Percentiles rank a stretch among this genome's conserved stretches.
These are phyloP conservation scores for Cladosporium sp. DNA, from an alignment of 2,329 filamentous ascomycete species.

Conservation along the genomic window DNA sequence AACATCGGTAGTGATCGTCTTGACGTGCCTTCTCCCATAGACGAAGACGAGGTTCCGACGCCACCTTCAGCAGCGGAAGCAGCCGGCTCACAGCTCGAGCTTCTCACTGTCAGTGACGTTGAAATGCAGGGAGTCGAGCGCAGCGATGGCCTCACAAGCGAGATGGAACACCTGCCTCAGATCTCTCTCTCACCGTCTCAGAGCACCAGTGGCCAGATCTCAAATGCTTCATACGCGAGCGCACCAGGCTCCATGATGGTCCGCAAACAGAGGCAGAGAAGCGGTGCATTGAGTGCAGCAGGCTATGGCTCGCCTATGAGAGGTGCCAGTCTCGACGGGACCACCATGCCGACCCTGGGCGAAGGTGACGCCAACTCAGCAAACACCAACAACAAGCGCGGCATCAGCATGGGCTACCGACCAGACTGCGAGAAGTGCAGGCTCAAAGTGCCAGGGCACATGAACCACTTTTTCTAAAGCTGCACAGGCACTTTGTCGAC, in stretches of 20 bases:
- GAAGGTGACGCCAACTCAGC: slow-evolving; percentile 5
- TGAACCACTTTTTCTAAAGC: slow-evolving; percentile 40
- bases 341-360: neutral
- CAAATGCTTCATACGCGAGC: neutral
- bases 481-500: neutral
- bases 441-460: slow-evolving; percentile 45
- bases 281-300: slow-evolving; percentile 30
- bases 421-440: slow-evolving; percentile 49
- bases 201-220: neutral
- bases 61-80: slow-evolving; percentile 30
- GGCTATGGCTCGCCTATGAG: slow-evolving; percentile 24
- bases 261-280: slow-evolving; percentile 32
- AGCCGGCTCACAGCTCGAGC: slow-evolving; percentile 32
- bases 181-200: neutral
- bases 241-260: slow-evolving; percentile 24
- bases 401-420: slow-evolving; percentile 46
- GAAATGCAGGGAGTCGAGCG: slow-evolving; percentile 23
- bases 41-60: slow-evolving; percentile 34
- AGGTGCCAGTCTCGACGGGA: neutral
- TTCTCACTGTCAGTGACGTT: slow-evolving; percentile 34
- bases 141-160: neutral
- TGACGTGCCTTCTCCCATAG: slow-evolving; percentile 32
- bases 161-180: neutral
- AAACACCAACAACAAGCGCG: slow-evolving; percentile 25
- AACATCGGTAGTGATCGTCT: slow-evolving; percentile 24